Percentiles rank a stretch among this genome's conserved stretches.
Evolutionary conservation across 2,329 filamentous ascomycete species (phyloP).

Genomic region (Dothideomycetidae sp.): DNA sequence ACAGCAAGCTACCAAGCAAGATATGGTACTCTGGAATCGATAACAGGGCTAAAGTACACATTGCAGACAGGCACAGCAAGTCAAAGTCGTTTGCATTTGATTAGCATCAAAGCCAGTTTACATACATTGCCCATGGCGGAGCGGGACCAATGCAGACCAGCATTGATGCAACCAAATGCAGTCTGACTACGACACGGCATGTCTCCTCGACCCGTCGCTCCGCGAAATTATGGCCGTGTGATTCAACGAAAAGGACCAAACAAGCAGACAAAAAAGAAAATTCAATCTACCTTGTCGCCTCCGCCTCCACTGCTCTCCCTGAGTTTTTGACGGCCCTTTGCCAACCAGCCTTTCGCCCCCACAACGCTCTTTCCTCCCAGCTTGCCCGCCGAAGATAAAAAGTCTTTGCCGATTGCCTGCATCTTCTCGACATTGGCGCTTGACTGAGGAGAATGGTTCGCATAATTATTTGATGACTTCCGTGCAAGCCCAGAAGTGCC

Average conservation of each 20-base stretch:
- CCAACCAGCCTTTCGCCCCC: conserved; percentile 80
- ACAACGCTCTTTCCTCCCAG: conserved; percentile 56
- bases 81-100: conserved; percentile 9
- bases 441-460: conserved; percentile 6
- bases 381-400: conserved; percentile 68
- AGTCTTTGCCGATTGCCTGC: conserved; percentile 73
- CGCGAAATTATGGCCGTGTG: background rate
- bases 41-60: too few species aligned
- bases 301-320: conserved; percentile 44
- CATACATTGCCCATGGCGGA: conserved; percentile 8
- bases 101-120: conserved; percentile 10
- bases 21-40: too few species aligned
- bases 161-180: conserved; percentile 10
- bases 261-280: conserved; percentile 21
- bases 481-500: background rate
- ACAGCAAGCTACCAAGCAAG: too few species aligned
- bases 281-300: conserved; percentile 71
- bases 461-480: conserved; percentile 4
- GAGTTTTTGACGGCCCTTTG: conserved; percentile 79
- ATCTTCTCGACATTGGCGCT: conserved; percentile 29
- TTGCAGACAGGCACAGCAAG: background rate
- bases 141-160: conserved; percentile 10
- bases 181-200: conserved; percentile 3
- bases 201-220: background rate
- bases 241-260: conserved; percentile 8